Evolutionary conservation across 2,329 filamentous ascomycete species (phyloP).

Genomic region (Botrytis pseudocinerea): DNA sequence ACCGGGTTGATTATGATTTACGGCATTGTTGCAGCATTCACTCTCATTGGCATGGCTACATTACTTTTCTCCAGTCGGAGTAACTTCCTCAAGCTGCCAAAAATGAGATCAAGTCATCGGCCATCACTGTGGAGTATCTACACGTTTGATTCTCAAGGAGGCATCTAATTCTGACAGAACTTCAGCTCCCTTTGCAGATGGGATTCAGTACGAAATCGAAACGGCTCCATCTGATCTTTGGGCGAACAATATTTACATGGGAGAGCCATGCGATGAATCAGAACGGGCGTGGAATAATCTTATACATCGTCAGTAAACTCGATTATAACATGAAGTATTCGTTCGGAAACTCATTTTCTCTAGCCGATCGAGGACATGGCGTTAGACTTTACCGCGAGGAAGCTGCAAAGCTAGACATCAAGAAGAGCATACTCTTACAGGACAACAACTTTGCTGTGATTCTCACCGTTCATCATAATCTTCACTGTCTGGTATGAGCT

Average conservation of each 20-base stretch:
- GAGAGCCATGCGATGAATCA: constrained; percentile 21
- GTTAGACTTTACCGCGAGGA: constrained; percentile 18
- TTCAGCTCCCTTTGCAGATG: constrained; percentile 11
- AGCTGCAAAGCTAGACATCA: constrained; percentile 15
- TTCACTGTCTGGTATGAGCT: constrained; percentile 17
- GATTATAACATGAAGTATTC: rapidly evolving
- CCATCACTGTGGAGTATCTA: constrained; percentile 18
- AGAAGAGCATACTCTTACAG: constrained; percentile 15
- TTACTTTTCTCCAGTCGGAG: constrained; percentile 7
- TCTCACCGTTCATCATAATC: constrained; percentile 19
- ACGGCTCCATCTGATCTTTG: constrained; percentile 8
- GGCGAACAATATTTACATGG: constrained; percentile 7
- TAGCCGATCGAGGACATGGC: constrained; percentile 14
- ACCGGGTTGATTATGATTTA: background rate
- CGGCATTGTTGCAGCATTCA: background rate
- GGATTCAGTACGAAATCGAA: constrained; percentile 4
- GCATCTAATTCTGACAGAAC: background rate
- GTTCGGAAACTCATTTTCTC: background rate
- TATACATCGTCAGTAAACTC: constrained; percentile 11
- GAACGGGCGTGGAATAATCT: constrained; percentile 21
- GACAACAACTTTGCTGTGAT: constrained; percentile 21
- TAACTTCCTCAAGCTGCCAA: background rate
- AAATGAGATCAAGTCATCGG: background rate
- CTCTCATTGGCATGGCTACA: constrained; percentile 12
- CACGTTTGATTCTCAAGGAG: too few species aligned